These are phyloP conservation scores for Penicillium crystallinum DNA, from an alignment of 495 filamentous ascomycete species.

Conservation along the genomic window DNA sequence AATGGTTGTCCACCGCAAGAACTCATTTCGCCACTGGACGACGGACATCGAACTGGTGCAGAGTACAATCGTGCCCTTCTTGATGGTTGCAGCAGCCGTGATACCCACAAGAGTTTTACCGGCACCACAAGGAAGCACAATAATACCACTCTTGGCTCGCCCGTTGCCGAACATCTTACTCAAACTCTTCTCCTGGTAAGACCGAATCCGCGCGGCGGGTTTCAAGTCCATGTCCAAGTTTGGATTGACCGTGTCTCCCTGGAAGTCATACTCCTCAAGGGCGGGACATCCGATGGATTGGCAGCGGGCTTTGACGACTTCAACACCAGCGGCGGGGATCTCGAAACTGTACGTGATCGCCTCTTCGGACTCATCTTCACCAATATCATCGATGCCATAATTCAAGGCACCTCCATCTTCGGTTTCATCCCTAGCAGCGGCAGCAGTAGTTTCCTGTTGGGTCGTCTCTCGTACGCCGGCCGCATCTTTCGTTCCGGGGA, in stretches of 20 bases:
- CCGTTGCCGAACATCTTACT: conserved; percentile 99
- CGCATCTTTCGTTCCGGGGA: conserved; percentile 90
- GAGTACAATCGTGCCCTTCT: conserved; percentile 90
- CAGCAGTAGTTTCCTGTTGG: conserved; percentile 36
- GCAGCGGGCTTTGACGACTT: conserved; percentile 84
- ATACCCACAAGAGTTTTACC: conserved; percentile 97
- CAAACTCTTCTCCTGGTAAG: conserved; percentile 91
- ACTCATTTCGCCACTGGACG: conserved; percentile 93
- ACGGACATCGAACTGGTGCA: conserved; percentile 98
- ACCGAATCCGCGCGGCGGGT: conserved; percentile 32
- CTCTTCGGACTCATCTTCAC: conserved; percentile 81
- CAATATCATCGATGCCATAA: conserved; percentile 64
- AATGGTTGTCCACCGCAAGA: conserved; percentile 97
- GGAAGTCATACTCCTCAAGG: conserved; percentile 95
- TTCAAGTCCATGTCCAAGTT: conserved; percentile 90
- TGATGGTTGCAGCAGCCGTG: conserved; percentile 94
- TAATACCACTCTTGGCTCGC: conserved; percentile 92
- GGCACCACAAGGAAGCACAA: conserved; percentile 93
- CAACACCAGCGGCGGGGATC: conserved; percentile 70
- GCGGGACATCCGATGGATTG: conserved; percentile 81
- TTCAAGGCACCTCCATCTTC: conserved; percentile 55
- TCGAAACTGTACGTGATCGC: conserved; percentile 92
- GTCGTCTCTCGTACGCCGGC: conserved; percentile 70
- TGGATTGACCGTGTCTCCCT: conserved; percentile 85
- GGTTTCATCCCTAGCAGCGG: conserved; percentile 13